These are phyloP conservation scores for Pichia norvegensis DNA, from an alignment of 1,139 yeast genomes.

Conservation along the genomic window DNA sequence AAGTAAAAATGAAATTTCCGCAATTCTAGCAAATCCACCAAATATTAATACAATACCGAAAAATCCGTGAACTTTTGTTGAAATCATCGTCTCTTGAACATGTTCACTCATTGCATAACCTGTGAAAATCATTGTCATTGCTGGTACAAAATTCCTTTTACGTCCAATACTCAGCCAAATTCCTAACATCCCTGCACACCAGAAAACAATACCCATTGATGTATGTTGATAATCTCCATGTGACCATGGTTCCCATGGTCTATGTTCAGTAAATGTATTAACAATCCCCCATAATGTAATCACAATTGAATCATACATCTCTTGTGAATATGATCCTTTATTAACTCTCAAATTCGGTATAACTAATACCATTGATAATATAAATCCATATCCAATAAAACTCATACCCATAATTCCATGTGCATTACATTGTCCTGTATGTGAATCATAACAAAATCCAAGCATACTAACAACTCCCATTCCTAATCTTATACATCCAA, in stretches of 20 bases:
- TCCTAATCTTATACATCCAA: slow-evolving; percentile 64
- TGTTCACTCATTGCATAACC: slow-evolving; percentile 95
- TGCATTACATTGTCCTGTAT: slow-evolving; percentile 91
- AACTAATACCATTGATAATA: slow-evolving; percentile 58
- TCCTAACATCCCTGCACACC: slow-evolving; percentile 89
- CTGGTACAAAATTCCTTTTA: slow-evolving; percentile 68
- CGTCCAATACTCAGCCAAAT: slow-evolving; percentile 62
- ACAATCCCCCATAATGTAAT: slow-evolving; percentile 89
- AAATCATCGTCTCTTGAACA: slow-evolving; percentile 61
- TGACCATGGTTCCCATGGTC: slow-evolving; percentile 83
- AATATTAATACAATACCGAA: slow-evolving; percentile 75
- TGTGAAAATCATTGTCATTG: slow-evolving; percentile 71
- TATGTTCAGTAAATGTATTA: slow-evolving; percentile 89
- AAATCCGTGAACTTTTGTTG: slow-evolving; percentile 80
- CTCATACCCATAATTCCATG: slow-evolving; percentile 96
- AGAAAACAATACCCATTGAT: slow-evolving; percentile 93
- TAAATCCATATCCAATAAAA: slow-evolving; percentile 69
- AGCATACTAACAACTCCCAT: slow-evolving; percentile 78
- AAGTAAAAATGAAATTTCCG: slow-evolving; percentile 69
- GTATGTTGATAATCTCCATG: slow-evolving; percentile 94
- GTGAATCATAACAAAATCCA: slow-evolving; percentile 69
- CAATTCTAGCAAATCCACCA: slow-evolving; percentile 67
- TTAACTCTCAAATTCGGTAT: slow-evolving; percentile 57
- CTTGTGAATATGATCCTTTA: slow-evolving; percentile 56
- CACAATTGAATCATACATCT: slow-evolving; percentile 70